Evolutionary conservation across 768 basidiomycete genomes (phyloP), one percentile per base, ranked within the genome.

Genomic region (Lyophyllum shimeji): DNA sequence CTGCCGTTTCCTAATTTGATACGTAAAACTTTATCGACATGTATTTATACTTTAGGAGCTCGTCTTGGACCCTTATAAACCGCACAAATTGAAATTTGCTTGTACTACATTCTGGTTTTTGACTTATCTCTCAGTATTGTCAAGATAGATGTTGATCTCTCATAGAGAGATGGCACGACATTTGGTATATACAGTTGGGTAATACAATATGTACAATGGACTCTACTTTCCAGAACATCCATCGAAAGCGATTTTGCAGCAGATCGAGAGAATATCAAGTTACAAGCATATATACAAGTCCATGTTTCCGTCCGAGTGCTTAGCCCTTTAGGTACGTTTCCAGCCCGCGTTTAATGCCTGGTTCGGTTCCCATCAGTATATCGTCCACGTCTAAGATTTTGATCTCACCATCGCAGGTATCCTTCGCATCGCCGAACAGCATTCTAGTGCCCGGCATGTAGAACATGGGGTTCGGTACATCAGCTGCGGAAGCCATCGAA

Each of bases 391-490:
- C 18, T 3, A 24, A 20, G 31, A 18, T 37, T 3, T 15, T 24
- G 37, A 21, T 42, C 75, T 61, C 56, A 88, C 89, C 92, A 69
- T 95, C 93, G 63, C 93, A 94, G 27, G 88, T 90, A 64, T 90
- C 89, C 67, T 93, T 93, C 31, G 93, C 93, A 69, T 95, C 93
- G 43, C 93, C 93, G 63, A 95, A 95, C 59, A 95, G 64, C 93
- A 95, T 95, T 74, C 87, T 90, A 21, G 93, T 89, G 44, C 87
- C 86, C 20, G 86, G 83, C 87, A 93, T 91, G 71, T 90, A 95
- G 78, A 95, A 95, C 87, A 95, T 89, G 18, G 93, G 93, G 68
- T 95, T 95, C 11, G 90, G 93, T 9, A 94, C 92, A 67, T 94
- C 92, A 50, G 93, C 92, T 89, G 48, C 33, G n/a, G 24, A 25